Evolutionary conservation across 1,284 basidiomycete species (phyloP).

Genomic region (Tilletia indica): DNA sequence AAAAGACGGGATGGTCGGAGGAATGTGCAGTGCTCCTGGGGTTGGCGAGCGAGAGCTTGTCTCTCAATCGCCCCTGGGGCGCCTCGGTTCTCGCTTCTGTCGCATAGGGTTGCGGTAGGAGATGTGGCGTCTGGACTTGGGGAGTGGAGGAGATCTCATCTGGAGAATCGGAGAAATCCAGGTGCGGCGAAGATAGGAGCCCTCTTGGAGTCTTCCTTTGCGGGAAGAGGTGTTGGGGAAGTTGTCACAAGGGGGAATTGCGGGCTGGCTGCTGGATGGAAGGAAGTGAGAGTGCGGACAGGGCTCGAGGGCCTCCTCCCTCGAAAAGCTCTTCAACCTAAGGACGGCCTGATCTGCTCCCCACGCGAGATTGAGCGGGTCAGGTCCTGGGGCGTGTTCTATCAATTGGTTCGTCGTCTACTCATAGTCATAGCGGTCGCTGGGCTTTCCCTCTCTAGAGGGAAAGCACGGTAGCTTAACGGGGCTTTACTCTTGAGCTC

Average conservation of each 20-base stretch:
- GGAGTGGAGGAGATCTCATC: no score
- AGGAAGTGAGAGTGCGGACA: neutral
- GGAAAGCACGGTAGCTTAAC: conserved; percentile 11
- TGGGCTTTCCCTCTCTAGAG: neutral
- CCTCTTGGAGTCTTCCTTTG: neutral
- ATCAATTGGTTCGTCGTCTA: conserved; percentile 16
- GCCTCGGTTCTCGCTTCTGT: no score
- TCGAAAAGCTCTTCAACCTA: neutral
- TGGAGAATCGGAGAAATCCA: neutral
- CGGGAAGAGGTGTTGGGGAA: neutral
- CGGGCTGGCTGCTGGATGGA: neutral
- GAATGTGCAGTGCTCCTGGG: no score
- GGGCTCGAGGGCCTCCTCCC: no score
- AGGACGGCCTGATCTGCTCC: neutral
- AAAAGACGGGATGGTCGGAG: no score
- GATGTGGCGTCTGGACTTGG: neutral
- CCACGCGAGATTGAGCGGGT: conserved; percentile 15
- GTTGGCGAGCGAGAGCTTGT: no score
- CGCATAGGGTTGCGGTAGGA: neutral
- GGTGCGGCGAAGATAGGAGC: conserved; percentile 15
- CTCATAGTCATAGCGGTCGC: conserved; percentile 19
- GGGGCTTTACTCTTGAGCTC: conserved; percentile 18
- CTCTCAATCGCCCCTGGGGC: no score
- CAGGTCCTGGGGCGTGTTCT: neutral
- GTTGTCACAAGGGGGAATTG: neutral